Conservation (phyloP, 1,139 yeast genomes). For the Yamadazyma buinensis region DNA sequence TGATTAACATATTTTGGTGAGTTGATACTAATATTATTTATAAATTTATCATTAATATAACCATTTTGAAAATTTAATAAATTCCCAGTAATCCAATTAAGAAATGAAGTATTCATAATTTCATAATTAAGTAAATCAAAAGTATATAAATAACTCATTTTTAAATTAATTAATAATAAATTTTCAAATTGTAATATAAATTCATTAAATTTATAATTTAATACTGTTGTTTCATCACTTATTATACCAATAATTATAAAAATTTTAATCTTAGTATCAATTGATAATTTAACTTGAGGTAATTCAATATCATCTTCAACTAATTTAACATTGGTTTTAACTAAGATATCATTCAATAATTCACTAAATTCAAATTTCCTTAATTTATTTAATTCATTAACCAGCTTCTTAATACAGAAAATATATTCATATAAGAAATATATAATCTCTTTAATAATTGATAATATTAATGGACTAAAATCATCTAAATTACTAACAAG, state of each 20-base stretch:
- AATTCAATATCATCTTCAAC: conserved; percentile 6
- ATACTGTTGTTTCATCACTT: conserved; percentile 8
- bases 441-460: conserved; percentile 26
- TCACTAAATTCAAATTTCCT: conserved; percentile 18
- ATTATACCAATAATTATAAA: conserved; percentile 25
- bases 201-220: conserved; percentile 4
- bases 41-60: conserved; percentile 11
- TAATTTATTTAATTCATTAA: conserved; percentile 1
- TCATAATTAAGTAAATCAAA: conserved; percentile 29
- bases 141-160: conserved; percentile 25
- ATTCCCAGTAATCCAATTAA: conserved; percentile 39
- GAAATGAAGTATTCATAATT: conserved; percentile 31
- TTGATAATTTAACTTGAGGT: conserved; percentile 26
- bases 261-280: conserved; percentile 25
- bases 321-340: conserved; percentile 20
- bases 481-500: conserved; percentile 16
- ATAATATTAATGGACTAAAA: conserved; percentile 17
- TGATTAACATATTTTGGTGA: conserved; percentile 4
- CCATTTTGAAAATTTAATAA: conserved; percentile 10
- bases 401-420: conserved; percentile 1
- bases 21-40: conserved; percentile 3
- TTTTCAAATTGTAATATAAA: conserved; percentile 11
- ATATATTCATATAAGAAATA: conserved; percentile 20
- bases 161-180: conserved; percentile 16
- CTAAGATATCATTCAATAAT: conserved; percentile 20